These are phyloP conservation scores for Pleurozium schreberi DNA, from an alignment of 225 moss, liverwort and hornwort genomes.

Conservation along the genomic window DNA sequence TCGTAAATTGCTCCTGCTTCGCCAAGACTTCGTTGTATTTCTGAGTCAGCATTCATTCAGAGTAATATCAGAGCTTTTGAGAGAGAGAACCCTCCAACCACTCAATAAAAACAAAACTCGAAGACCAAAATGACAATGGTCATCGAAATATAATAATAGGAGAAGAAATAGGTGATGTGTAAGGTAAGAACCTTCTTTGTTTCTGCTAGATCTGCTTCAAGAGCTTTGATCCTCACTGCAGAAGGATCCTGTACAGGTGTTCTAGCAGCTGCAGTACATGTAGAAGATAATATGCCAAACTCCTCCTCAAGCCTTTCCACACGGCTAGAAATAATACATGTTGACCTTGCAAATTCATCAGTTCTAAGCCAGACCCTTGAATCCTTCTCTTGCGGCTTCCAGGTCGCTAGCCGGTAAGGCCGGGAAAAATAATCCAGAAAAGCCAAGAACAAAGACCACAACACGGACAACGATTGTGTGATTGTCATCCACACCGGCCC, in stretches of 20 bases:
- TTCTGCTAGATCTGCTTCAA: conserved; percentile 74
- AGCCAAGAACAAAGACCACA: conserved; percentile 25
- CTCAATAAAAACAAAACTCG: background rate
- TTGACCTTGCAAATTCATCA: conserved; percentile 9
- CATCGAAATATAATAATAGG: background rate
- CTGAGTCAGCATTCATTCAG: conserved; percentile 16
- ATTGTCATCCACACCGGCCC: conserved; percentile 4
- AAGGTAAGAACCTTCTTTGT: conserved; percentile 60
- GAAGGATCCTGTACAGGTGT: conserved; percentile 12
- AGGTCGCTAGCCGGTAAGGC: conserved; percentile 10
- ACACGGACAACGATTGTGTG: background rate
- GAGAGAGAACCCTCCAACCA: background rate
- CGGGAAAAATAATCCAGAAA: conserved; percentile 13
- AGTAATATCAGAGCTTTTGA: background rate
- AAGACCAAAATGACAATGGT: background rate
- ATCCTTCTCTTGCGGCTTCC: conserved; percentile 10
- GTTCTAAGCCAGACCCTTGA: conserved; percentile 8
- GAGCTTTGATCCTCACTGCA: conserved; percentile 44
- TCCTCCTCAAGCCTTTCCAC: conserved; percentile 31
- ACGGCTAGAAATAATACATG: conserved; percentile 18
- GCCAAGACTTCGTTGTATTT: conserved; percentile 51
- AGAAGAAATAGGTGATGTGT: background rate
- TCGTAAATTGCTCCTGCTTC: conserved; percentile 56
- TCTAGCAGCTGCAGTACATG: background rate
- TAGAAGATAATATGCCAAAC: conserved; percentile 7